These are phyloP conservation scores for Bretschneidera sinensis DNA, from an alignment of 345 rosid species.

Conservation along the genomic window DNA sequence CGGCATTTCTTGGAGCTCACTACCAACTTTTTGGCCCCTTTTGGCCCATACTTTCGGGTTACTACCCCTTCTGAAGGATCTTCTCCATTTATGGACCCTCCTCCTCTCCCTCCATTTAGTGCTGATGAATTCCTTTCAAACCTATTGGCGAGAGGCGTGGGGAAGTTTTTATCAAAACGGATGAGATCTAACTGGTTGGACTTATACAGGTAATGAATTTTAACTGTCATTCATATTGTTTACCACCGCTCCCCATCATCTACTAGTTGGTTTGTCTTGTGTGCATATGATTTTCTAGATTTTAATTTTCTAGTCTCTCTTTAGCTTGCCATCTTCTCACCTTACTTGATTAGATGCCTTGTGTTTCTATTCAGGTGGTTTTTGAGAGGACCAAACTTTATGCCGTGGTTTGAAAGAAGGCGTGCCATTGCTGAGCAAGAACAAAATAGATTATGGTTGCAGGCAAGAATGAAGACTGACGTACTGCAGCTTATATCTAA, in stretches of 20 bases:
- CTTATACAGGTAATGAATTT: constrained; percentile 63
- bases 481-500: constrained; percentile 53
- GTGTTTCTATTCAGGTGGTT: constrained; percentile 64
- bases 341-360: constrained; percentile 15
- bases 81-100: constrained; percentile 88
- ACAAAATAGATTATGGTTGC: constrained; percentile 82
- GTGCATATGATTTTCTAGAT: constrained; percentile 4
- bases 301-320: background rate
- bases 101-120: constrained; percentile 58
- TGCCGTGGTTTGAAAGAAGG: constrained; percentile 92
- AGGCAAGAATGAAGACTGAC: constrained; percentile 76
- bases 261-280: background rate
- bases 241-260: background rate
- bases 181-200: constrained; percentile 98
- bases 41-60: constrained; percentile 83
- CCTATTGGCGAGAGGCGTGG: constrained; percentile 81
- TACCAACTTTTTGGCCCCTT: constrained; percentile 92
- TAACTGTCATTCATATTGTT: background rate
- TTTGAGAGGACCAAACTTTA: constrained; percentile 81
- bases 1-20: constrained; percentile 98
- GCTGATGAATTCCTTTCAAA: constrained; percentile 72
- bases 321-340: constrained; percentile 11
- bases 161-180: constrained; percentile 86
- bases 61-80: constrained; percentile 84
- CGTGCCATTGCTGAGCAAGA: constrained; percentile 77